Evolutionary conservation across 352 stramenopile species (phyloP).

Genomic region (Phytophthora ramorum): DNA sequence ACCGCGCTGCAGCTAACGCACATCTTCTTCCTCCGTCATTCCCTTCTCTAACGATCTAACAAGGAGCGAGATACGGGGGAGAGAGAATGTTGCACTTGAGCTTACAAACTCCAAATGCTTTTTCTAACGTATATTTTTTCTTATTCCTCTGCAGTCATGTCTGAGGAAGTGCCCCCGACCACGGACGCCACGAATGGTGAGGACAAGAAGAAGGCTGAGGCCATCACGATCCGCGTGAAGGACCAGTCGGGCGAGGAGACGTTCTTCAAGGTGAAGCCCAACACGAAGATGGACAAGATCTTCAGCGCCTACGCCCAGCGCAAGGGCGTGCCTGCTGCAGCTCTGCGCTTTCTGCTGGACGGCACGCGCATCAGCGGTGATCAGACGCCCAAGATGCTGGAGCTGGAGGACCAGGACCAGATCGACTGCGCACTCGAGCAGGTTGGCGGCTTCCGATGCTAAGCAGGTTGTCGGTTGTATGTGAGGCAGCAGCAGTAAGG

Average conservation of each 20-base stretch:
- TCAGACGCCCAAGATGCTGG: constrained; percentile 96
- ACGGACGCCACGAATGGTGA: constrained; percentile 60
- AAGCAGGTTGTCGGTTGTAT: constrained; percentile 31
- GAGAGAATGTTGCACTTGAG: constrained; percentile 22
- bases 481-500: constrained; percentile 9
- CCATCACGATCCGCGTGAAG: constrained; percentile 91
- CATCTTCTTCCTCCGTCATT: background rate
- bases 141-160: constrained; percentile 45
- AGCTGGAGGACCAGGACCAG: constrained; percentile 98
- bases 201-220: constrained; percentile 89
- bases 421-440: constrained; percentile 97
- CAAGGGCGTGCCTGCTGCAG: constrained; percentile 91
- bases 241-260: constrained; percentile 95
- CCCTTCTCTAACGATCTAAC: background rate
- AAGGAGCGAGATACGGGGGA: constrained; percentile 1
- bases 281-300: constrained; percentile 99
- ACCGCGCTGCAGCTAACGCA: background rate
- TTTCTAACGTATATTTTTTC: background rate
- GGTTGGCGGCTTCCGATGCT: constrained; percentile 68
- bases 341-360: constrained; percentile 96
- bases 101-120: constrained; percentile 13
- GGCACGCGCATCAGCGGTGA: constrained; percentile 95
- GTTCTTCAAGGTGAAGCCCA: constrained; percentile 99
- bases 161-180: constrained; percentile 56
- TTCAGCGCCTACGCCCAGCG: constrained; percentile 96